A percentile compares a stretch with the other conserved stretches of the same genome.
These are phyloP conservation scores for Desmodesmus armatus DNA, from an alignment of 139 green algal species.

Conservation along the genomic window DNA sequence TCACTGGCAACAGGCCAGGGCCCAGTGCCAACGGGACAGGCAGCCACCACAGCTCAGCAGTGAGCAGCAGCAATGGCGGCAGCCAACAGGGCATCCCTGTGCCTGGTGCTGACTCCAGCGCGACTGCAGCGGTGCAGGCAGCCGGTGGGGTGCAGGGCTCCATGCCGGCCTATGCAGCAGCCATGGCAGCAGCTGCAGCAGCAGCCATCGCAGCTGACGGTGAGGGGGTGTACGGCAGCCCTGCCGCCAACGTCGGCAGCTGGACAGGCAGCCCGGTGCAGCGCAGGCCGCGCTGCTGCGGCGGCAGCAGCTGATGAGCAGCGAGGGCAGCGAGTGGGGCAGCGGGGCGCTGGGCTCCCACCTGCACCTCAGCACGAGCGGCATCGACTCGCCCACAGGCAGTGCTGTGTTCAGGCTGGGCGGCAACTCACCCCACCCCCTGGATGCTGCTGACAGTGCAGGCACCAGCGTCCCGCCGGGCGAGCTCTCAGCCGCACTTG, in stretches of 20 bases:
- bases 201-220: too few relatives aligned
- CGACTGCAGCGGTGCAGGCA: conserved; percentile 14
- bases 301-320: background rate
- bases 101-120: background rate
- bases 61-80: background rate
- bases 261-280: too few relatives aligned
- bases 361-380: conserved; percentile 3
- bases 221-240: background rate
- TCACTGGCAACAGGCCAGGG: too few relatives aligned
- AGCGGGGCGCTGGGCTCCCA: conserved; percentile 10
- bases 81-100: too few relatives aligned
- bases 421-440: background rate
- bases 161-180: too few relatives aligned
- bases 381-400: conserved; percentile 32
- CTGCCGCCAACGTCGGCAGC: too few relatives aligned
- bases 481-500: background rate
- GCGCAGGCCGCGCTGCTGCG: background rate
- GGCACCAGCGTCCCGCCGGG: background rate
- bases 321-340: conserved; percentile 32
- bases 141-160: too few relatives aligned
- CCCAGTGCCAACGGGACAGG: too few relatives aligned
- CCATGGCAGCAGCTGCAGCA: conserved; percentile 18
- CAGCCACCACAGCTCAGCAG: background rate
- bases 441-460: conserved; percentile 19
- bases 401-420: conserved; percentile 15